Evolutionary conservation across 306 rosid genomes (phyloP).

Genomic region (Morella rubra): DNA sequence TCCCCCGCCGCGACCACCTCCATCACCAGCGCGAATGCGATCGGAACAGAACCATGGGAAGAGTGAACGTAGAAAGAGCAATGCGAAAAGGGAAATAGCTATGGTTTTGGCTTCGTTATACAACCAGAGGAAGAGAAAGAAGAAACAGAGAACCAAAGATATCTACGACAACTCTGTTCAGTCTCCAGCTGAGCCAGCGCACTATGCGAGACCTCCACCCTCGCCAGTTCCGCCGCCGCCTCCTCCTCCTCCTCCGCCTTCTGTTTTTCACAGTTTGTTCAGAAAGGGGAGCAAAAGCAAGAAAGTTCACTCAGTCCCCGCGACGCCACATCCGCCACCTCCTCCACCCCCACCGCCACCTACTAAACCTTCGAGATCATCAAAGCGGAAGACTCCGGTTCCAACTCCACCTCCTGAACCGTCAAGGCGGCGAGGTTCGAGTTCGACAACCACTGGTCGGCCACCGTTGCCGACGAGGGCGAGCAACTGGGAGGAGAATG

Average conservation of each 20-base stretch:
- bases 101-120: slow-evolving; percentile 71
- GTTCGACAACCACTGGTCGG: slow-evolving; percentile 10
- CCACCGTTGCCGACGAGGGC: slow-evolving; percentile 68
- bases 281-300: slow-evolving; percentile 61
- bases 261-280: slow-evolving; percentile 64
- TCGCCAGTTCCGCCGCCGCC: slow-evolving; percentile 68
- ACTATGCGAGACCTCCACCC: slow-evolving; percentile 29
- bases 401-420: slow-evolving; percentile 30
- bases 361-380: slow-evolving; percentile 28
- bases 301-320: slow-evolving; percentile 59
- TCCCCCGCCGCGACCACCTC: slow-evolving; percentile 17
- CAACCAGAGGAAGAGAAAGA: slow-evolving; percentile 59
- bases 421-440: slow-evolving; percentile 15
- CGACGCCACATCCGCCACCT: slow-evolving; percentile 43
- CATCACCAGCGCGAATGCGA: slow-evolving; percentile 33
- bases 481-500: slow-evolving; percentile 23
- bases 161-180: slow-evolving; percentile 14
- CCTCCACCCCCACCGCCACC: slow-evolving; percentile 41
- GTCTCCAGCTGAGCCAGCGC: slow-evolving; percentile 29
- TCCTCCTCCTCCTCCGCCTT: slow-evolving; percentile 56
- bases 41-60: slow-evolving; percentile 33
- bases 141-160: slow-evolving; percentile 35
- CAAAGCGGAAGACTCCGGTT: slow-evolving; percentile 36
- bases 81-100: slow-evolving; percentile 47
- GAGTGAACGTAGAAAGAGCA: slow-evolving; percentile 40